Evolutionary conservation across 1,284 basidiomycete genomes (phyloP).

Genomic region (Cutaneotrichosporon mucoides): DNA sequence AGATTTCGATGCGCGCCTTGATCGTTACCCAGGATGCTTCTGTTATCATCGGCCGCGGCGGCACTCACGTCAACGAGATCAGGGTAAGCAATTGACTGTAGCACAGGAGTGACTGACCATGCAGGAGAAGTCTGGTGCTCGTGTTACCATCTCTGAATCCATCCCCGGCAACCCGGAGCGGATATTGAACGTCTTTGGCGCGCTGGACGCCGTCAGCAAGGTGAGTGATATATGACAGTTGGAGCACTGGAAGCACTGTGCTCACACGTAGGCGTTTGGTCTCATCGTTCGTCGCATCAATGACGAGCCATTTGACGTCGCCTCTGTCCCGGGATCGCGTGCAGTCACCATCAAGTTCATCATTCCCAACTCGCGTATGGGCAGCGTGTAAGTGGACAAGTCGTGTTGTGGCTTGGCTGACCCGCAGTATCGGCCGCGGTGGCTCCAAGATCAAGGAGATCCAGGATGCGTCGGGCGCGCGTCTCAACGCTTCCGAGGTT

Average conservation of each 20-base stretch:
- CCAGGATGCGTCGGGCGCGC: conserved; percentile 94
- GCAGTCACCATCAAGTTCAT: conserved; percentile 99
- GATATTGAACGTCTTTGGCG: conserved; percentile 92
- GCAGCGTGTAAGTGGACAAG: conserved; percentile 62
- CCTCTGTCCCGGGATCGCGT: conserved; percentile 93
- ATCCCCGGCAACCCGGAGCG: conserved; percentile 97
- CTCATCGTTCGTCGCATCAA: conserved; percentile 98
- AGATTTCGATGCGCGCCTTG: conserved; percentile 87
- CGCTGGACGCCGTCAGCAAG: conserved; percentile 98
- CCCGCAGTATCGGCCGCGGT: conserved; percentile 75
- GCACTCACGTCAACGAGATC: conserved; percentile 97
- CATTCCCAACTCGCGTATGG: conserved; percentile 99
- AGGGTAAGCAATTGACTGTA: conserved; percentile 49
- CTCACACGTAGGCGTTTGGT: conserved; percentile 76
- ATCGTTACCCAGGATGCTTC: conserved; percentile 99
- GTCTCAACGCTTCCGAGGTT: conserved; percentile 92
- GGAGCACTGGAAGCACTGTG: neutral
- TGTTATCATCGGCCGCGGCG: conserved; percentile 96
- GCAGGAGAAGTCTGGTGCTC: conserved; percentile 85
- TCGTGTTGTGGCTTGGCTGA: neutral
- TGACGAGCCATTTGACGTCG: conserved; percentile 96
- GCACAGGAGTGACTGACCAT: neutral
- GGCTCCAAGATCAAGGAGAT: conserved; percentile 99
- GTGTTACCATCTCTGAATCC: conserved; percentile 92
- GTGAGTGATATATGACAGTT: conserved; percentile 50